Conservation (phyloP, 106 monocot genomes). For the Dactylorhiza incarnata region DNA sequence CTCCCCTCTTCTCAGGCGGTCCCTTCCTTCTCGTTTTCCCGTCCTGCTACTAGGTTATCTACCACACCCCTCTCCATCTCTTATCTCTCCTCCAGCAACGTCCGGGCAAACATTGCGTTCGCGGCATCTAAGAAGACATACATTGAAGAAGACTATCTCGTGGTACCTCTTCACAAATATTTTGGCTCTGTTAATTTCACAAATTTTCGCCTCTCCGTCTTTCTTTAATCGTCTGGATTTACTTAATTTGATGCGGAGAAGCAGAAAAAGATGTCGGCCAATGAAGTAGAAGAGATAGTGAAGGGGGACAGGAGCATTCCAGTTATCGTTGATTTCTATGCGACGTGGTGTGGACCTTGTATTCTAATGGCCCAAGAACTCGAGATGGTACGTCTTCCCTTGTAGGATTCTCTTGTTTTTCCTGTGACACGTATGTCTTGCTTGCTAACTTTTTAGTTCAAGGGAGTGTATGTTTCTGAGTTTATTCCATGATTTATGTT, state of each 20-base stretch:
- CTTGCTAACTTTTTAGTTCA: not conserved
- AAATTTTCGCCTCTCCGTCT: not conserved
- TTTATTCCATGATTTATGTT: too few relatives aligned
- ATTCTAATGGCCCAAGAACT: constrained; percentile 94
- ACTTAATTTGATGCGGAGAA: not conserved
- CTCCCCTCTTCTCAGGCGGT: not conserved
- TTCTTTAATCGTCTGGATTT: not conserved
- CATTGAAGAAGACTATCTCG: constrained; percentile 67
- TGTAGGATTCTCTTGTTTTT: not conserved
- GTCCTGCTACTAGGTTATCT: not conserved
- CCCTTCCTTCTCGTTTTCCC: not conserved
- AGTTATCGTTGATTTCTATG: constrained; percentile 81
- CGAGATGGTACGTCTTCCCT: constrained; percentile 46
- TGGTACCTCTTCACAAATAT: constrained; percentile 21
- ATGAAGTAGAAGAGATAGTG: constrained; percentile 61
- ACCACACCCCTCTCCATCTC: not conserved
- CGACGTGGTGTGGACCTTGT: constrained; percentile 97
- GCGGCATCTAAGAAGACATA: constrained; percentile 23
- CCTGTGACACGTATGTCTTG: not conserved
- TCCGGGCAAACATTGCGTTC: not conserved
- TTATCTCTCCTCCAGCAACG: not conserved
- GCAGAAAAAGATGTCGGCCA: constrained; percentile 83
- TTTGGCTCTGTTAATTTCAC: not conserved
- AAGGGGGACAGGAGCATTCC: constrained; percentile 66
- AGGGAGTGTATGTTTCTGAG: too few relatives aligned